Evolutionary conservation across 164 flowering plant species (phyloP).

Genomic region (Macadamia tetraphylla): DNA sequence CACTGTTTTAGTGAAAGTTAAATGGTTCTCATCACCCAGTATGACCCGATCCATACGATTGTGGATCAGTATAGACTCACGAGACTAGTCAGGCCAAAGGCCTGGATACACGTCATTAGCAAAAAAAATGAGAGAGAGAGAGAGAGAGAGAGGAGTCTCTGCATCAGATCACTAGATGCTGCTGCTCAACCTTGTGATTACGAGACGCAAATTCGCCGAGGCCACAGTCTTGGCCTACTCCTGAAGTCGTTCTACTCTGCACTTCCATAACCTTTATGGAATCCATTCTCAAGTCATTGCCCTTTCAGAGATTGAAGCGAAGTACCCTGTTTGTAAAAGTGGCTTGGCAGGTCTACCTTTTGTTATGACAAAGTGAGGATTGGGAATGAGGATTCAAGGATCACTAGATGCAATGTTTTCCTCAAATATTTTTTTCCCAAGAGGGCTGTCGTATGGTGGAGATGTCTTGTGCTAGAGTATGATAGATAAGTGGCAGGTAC

Average conservation of each 20-base stretch:
- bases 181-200: conserved; percentile 34
- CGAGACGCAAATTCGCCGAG: conserved; percentile 37
- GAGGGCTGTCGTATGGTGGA: conserved; percentile 84
- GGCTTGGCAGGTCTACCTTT: conserved; percentile 55
- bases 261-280: conserved; percentile 49
- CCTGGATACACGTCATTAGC: too few relatives aligned
- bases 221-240: conserved; percentile 75
- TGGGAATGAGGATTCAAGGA: conserved; percentile 43
- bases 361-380: conserved; percentile 70
- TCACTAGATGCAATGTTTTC: conserved; percentile 38
- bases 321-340: conserved; percentile 56
- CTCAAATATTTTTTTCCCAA: conserved; percentile 40
- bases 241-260: conserved; percentile 54
- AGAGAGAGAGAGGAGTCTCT: neutral
- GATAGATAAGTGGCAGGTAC: conserved; percentile 64
- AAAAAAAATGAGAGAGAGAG: too few relatives aligned
- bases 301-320: conserved; percentile 51
- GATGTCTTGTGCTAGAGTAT: conserved; percentile 70
- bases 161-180: conserved; percentile 19
- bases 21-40: too few relatives aligned
- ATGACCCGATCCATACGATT: too few relatives aligned
- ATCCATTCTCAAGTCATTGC: conserved; percentile 41
- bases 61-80: too few relatives aligned
- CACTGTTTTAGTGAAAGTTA: too few relatives aligned
- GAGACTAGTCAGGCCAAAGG: too few relatives aligned